A percentile compares a stretch with the other conserved stretches of the same genome.
Conservation (phyloP, 2,329 filamentous ascomycete species). For the Phialophora verrucosa region DNA sequence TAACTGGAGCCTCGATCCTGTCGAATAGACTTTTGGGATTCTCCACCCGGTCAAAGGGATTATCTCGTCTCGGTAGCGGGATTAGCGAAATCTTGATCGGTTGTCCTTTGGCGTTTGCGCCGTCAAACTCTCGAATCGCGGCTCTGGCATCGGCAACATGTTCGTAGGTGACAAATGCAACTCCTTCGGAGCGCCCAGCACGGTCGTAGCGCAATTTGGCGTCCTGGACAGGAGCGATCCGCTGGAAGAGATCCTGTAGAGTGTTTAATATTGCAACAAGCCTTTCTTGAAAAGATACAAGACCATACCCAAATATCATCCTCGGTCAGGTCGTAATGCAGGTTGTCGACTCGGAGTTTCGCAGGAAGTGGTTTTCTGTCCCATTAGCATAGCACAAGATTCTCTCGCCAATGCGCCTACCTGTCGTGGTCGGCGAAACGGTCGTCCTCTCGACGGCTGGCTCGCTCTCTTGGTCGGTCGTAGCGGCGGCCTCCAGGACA, state of each 20-base stretch:
- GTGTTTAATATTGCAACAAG: constrained; percentile 15
- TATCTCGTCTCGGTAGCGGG: constrained; percentile 54
- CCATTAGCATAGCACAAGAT: constrained; percentile 38
- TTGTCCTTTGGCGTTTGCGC: constrained; percentile 87
- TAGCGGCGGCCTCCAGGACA: constrained; percentile 34
- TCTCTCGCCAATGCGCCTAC: constrained; percentile 41
- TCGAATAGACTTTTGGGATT: constrained; percentile 70
- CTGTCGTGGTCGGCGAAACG: constrained; percentile 48
- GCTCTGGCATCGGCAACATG: constrained; percentile 71
- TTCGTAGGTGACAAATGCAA: constrained; percentile 82
- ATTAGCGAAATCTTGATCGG: constrained; percentile 77
- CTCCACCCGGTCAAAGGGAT: constrained; percentile 58
- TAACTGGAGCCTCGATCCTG: constrained; percentile 57
- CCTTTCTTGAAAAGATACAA: background rate
- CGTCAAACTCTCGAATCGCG: constrained; percentile 81
- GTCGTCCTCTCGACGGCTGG: constrained; percentile 40
- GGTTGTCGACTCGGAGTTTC: constrained; percentile 83
- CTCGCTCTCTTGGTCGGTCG: constrained; percentile 29
- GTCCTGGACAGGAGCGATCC: constrained; percentile 73
- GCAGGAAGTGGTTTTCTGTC: constrained; percentile 62
- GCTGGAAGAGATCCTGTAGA: constrained; percentile 75
- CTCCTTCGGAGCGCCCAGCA: constrained; percentile 83
- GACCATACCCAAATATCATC: constrained; percentile 74
- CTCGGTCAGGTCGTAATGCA: constrained; percentile 90
- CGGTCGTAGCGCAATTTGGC: constrained; percentile 82